phyloP scores from a whole-genome alignment of 331 rosid genomes.

The Acacia pycnantha region DNA sequence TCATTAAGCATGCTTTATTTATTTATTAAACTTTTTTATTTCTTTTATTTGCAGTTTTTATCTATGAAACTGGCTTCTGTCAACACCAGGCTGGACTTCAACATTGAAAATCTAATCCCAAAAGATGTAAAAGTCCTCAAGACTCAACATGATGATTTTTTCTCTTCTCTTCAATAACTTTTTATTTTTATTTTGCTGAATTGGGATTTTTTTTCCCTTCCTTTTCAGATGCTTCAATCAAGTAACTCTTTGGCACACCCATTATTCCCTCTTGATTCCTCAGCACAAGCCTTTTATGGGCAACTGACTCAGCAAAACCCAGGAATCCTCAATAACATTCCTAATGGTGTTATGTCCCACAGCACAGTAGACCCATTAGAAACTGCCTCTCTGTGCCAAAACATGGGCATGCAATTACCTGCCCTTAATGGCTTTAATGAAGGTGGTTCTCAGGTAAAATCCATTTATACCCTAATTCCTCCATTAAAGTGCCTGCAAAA shows the following conservation, averaged over 20 bases:
- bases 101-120: slow-evolving; percentile 61
- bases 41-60: slow-evolving; percentile 53
- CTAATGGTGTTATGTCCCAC: slow-evolving; percentile 47
- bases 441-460: slow-evolving; percentile 59
- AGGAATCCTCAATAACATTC: slow-evolving; percentile 45
- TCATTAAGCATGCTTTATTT: slow-evolving; percentile 28
- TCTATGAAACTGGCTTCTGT: slow-evolving; percentile 96
- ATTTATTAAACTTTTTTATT: background rate
- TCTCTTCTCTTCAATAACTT: background rate
- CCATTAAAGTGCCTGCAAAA: background rate
- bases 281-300: slow-evolving; percentile 68
- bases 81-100: slow-evolving; percentile 74
- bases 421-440: slow-evolving; percentile 55
- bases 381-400: slow-evolving; percentile 55
- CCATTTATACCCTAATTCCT: background rate
- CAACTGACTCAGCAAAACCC: slow-evolving; percentile 64
- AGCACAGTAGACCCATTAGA: slow-evolving; percentile 63
- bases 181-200: slow-evolving; percentile 12
- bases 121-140: slow-evolving; percentile 63
- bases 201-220: slow-evolving; percentile 18
- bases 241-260: slow-evolving; percentile 52
- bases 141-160: background rate
- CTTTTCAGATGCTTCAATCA: slow-evolving; percentile 68
- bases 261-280: slow-evolving; percentile 79
- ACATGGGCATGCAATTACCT: slow-evolving; percentile 62